Evolutionary conservation across 2,329 filamentous ascomycete species (phyloP).

Genomic region (Colletotrichum caudatum): DNA sequence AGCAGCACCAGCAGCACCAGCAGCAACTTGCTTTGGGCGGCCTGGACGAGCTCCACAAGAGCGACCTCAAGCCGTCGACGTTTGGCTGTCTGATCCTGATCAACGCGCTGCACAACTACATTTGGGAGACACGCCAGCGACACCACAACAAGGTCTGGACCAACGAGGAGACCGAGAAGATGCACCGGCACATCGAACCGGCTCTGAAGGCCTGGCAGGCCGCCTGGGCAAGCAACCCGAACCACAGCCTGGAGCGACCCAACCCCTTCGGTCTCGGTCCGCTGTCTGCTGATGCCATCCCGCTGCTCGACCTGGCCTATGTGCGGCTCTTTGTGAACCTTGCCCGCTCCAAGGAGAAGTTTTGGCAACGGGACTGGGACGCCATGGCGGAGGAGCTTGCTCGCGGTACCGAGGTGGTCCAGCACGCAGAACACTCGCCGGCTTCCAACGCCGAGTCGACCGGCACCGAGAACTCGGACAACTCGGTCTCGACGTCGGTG

Average conservation of each 20-base stretch:
- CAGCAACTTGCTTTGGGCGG: slow-evolving; percentile 58
- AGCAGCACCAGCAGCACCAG: slow-evolving; percentile 50
- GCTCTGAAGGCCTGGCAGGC: slow-evolving; percentile 94
- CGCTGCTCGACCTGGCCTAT: slow-evolving; percentile 90
- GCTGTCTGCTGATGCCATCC: slow-evolving; percentile 90
- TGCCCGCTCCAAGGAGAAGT: slow-evolving; percentile 90
- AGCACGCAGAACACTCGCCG: slow-evolving; percentile 76
- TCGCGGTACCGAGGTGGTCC: slow-evolving; percentile 79
- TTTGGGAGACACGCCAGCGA: slow-evolving; percentile 95
- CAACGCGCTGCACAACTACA: slow-evolving; percentile 96
- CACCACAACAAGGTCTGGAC: slow-evolving; percentile 93
- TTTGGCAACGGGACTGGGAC: slow-evolving; percentile 95
- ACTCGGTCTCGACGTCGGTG: slow-evolving; percentile 59
- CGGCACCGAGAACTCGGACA: slow-evolving; percentile 59
- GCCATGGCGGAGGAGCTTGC: slow-evolving; percentile 90
- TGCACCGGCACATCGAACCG: slow-evolving; percentile 95
- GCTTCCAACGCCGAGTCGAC: slow-evolving; percentile 60
- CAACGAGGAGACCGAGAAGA: slow-evolving; percentile 90
- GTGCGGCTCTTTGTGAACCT: slow-evolving; percentile 93
- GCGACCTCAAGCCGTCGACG: slow-evolving; percentile 83
- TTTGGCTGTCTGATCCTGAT: slow-evolving; percentile 94
- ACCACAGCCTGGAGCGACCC: slow-evolving; percentile 85
- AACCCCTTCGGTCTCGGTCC: slow-evolving; percentile 87
- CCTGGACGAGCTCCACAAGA: slow-evolving; percentile 55
- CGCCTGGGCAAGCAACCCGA: slow-evolving; percentile 88